Evolutionary conservation across 2,329 filamentous ascomycete genomes (phyloP).

Genomic region (Penicillium glabrum): DNA sequence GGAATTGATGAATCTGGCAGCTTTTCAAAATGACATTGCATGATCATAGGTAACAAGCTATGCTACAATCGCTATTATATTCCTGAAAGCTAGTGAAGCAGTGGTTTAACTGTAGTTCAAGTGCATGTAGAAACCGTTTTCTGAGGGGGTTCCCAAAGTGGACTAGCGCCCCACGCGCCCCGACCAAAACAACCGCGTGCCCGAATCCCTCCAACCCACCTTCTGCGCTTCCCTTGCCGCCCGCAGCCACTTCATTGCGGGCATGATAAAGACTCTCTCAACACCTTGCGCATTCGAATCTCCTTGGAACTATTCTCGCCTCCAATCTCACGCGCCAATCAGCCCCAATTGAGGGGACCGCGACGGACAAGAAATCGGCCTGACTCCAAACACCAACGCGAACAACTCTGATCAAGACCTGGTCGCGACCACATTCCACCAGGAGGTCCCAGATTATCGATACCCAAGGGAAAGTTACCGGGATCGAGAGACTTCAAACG

Average conservation of each 20-base stretch:
- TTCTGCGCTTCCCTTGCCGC: conserved; percentile 25
- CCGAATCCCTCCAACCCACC: conserved; percentile 26
- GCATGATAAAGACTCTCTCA: conserved; percentile 1
- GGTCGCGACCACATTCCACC: not conserved
- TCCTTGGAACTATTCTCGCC: not conserved
- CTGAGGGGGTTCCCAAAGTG: conserved; percentile 26
- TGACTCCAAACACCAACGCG: not conserved
- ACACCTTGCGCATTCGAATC: not conserved
- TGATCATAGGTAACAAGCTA: not conserved
- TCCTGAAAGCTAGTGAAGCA: not conserved
- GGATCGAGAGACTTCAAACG: not conserved
- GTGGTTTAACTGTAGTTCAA: not conserved
- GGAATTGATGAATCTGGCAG: conserved; percentile 1
- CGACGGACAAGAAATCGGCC: not conserved
- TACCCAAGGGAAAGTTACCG: not conserved
- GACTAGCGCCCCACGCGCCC: conserved; percentile 39
- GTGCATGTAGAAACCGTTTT: not conserved
- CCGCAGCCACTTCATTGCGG: conserved; percentile 20
- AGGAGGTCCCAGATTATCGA: not conserved
- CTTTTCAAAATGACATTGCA: conserved; percentile 2
- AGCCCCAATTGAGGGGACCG: conserved; percentile 1
- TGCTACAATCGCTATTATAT: not conserved
- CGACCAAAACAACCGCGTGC: conserved; percentile 44
- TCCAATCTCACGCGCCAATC: not conserved
- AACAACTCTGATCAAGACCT: not conserved